phyloP scores from a whole-genome alignment of 2,329 filamentous ascomycete species.

The Colletotrichum eremochloae region DNA sequence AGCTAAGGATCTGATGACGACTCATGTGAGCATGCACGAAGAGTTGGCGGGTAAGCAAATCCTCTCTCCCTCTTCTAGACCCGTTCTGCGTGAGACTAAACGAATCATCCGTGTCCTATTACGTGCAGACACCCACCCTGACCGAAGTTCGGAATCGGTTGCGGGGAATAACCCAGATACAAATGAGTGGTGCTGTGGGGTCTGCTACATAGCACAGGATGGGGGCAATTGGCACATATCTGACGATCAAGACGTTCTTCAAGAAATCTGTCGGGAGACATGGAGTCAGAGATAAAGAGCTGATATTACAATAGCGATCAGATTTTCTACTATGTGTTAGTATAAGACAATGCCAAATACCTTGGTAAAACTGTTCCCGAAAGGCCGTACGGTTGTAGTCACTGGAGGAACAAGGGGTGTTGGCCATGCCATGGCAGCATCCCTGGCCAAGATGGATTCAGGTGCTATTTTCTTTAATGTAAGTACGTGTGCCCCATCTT shows the following conservation, averaged over 20 bases:
- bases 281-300: too few species aligned
- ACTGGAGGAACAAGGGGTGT: conserved; percentile 44
- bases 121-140: conserved; percentile 12
- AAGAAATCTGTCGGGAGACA: too few species aligned
- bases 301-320: too few species aligned
- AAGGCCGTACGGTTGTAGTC: conserved; percentile 5
- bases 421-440: conserved; percentile 44
- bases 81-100: neutral
- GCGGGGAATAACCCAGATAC: conserved; percentile 8
- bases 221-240: conserved; percentile 5
- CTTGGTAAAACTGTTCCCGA: too few species aligned
- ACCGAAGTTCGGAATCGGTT: conserved; percentile 16
- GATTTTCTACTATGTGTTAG: too few species aligned
- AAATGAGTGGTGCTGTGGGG: conserved; percentile 14
- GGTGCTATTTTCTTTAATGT: conserved; percentile 42
- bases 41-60: neutral
- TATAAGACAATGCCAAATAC: too few species aligned
- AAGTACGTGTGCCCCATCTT: too few species aligned
- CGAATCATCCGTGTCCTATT: conserved; percentile 25
- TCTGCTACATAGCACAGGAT: neutral
- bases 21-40: neutral
- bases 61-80: neutral
- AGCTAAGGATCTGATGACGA: neutral
- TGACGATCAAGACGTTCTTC: too few species aligned
- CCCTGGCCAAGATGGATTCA: conserved; percentile 44